Evolutionary conservation across 2,329 filamentous ascomycete genomes (phyloP).

Genomic region (Sporothrix globosa): DNA sequence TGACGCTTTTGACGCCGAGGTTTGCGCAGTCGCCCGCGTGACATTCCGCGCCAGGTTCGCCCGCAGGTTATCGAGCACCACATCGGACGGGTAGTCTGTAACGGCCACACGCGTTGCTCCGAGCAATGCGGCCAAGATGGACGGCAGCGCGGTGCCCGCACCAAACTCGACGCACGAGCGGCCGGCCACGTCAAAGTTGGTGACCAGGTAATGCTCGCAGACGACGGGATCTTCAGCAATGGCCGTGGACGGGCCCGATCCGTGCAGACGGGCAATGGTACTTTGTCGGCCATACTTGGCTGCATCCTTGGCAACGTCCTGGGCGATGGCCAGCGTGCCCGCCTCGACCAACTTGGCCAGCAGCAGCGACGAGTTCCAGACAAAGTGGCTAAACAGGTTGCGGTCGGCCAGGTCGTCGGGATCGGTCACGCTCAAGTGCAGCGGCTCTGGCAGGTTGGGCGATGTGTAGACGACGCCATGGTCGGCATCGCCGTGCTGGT

Average conservation of each 20-base stretch:
- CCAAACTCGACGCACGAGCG: slow-evolving; percentile 66
- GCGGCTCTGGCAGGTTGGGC: slow-evolving; percentile 51
- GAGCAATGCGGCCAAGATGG: slow-evolving; percentile 53
- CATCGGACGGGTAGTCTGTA: slow-evolving; percentile 68
- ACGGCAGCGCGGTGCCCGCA: slow-evolving; percentile 63
- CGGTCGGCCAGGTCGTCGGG: slow-evolving; percentile 58
- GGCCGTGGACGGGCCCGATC: slow-evolving; percentile 7
- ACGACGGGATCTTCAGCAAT: slow-evolving; percentile 24
- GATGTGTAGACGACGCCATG: slow-evolving; percentile 63
- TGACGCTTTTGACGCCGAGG: neutral
- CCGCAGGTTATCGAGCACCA: slow-evolving; percentile 61
- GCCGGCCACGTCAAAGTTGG: slow-evolving; percentile 54
- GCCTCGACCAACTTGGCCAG: slow-evolving; percentile 61
- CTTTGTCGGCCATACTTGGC: slow-evolving; percentile 25
- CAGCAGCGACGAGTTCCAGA: slow-evolving; percentile 69
- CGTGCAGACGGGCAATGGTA: neutral
- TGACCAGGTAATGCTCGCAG: slow-evolving; percentile 27
- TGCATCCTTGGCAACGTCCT: slow-evolving; percentile 30
- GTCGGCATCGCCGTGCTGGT: slow-evolving; percentile 66
- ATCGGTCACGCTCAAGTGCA: slow-evolving; percentile 53
- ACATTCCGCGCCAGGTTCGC: slow-evolving; percentile 62
- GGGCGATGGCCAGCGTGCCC: slow-evolving; percentile 44
- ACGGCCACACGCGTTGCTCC: slow-evolving; percentile 58
- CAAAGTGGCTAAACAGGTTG: slow-evolving; percentile 68
- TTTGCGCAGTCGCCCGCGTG: slow-evolving; percentile 20